These are phyloP conservation scores for Dactylellina parvicollis DNA, from an alignment of 2,329 filamentous ascomycete species.

Conservation along the genomic window DNA sequence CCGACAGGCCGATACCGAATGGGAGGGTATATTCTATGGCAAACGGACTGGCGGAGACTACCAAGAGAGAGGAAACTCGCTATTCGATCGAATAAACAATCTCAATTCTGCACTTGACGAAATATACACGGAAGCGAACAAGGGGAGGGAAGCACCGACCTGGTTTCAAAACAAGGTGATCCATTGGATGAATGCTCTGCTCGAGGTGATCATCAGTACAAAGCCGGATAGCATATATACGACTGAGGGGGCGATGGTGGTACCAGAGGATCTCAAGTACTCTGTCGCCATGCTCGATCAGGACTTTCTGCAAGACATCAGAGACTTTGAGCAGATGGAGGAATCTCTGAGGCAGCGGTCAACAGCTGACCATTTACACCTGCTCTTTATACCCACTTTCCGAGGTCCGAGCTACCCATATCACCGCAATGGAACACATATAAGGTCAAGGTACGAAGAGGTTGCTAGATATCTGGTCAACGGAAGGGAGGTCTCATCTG, in stretches of 20 bases:
- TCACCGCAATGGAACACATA: background rate
- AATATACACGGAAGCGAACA: conserved; percentile 6
- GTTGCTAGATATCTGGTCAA: conserved; percentile 34
- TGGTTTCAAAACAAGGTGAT: conserved; percentile 20
- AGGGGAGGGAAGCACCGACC: background rate
- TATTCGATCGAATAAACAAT: background rate
- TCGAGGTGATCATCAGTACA: background rate
- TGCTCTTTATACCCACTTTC: conserved; percentile 22
- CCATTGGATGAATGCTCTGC: conserved; percentile 18
- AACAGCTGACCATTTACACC: conserved; percentile 30
- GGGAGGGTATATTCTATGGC: conserved; percentile 24
- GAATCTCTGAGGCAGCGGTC: background rate
- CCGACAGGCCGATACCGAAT: background rate
- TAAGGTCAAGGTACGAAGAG: conserved; percentile 18
- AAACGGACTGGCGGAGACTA: background rate
- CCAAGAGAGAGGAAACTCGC: background rate
- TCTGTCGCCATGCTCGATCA: conserved; percentile 26
- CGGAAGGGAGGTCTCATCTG: conserved; percentile 1
- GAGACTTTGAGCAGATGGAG: background rate
- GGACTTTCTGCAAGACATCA: conserved; percentile 22
- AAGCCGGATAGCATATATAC: background rate
- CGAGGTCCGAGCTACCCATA: conserved; percentile 3
- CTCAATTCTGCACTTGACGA: background rate
- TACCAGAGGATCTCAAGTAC: conserved; percentile 1
- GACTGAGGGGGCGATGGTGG: background rate